phyloP scores from a whole-genome alignment of 176 grass and related monocot genomes.

The Musa troglodytarum region DNA sequence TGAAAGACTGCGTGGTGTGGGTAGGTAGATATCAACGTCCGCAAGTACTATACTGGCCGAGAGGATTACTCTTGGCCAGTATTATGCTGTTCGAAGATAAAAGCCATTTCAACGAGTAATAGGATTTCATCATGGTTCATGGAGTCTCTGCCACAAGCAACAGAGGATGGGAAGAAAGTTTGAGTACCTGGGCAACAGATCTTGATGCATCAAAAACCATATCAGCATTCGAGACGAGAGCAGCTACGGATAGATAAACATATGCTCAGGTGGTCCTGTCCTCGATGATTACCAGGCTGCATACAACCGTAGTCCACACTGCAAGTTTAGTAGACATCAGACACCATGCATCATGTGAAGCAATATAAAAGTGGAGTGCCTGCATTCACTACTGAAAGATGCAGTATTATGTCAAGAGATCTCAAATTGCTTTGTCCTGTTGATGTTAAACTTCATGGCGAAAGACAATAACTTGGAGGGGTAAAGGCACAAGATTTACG shows the following conservation, averaged over 20 bases:
- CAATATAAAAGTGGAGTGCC: neutral
- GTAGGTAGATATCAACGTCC: too few species aligned
- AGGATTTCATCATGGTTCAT: too few species aligned
- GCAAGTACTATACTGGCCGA: neutral
- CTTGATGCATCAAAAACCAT: too few species aligned
- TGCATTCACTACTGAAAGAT: neutral
- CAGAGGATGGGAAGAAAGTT: too few species aligned
- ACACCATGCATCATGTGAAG: neutral
- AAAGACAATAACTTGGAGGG: too few species aligned
- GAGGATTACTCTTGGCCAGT: neutral
- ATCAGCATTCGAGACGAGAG: too few species aligned
- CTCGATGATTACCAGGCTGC: neutral
- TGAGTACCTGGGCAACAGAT: too few species aligned
- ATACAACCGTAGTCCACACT: constrained; percentile 4
- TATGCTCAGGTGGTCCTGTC: neutral
- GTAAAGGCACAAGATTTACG: too few species aligned
- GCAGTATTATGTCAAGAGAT: neutral
- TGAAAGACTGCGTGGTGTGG: too few species aligned
- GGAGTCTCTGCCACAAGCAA: too few species aligned
- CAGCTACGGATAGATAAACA: neutral
- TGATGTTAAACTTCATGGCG: neutral
- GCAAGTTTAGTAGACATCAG: constrained; percentile 2
- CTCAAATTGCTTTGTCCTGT: neutral
- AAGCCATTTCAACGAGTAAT: too few species aligned
- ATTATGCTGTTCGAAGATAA: too few species aligned